These are phyloP conservation scores for Suhomyces vadensis DNA, from an alignment of 805 yeast genomes.

Conservation along the genomic window DNA sequence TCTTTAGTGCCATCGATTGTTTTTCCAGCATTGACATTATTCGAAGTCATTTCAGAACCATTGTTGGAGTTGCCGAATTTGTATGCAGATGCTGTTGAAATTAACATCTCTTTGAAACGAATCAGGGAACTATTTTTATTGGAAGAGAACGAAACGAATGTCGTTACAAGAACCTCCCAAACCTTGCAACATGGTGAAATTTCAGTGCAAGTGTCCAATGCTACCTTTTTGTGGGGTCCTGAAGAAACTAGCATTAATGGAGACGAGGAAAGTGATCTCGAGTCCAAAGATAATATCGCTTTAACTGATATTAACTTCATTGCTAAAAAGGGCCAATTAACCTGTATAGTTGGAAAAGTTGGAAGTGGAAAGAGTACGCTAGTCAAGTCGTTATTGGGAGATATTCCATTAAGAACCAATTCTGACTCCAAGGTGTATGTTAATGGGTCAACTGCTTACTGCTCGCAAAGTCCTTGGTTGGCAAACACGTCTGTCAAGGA, in stretches of 20 bases:
- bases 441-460: slow-evolving; percentile 54
- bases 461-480: slow-evolving; percentile 61
- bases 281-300: slow-evolving; percentile 23
- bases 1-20: slow-evolving; percentile 69
- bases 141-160: slow-evolving; percentile 33
- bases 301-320: slow-evolving; percentile 48
- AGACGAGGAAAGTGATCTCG: slow-evolving; percentile 16
- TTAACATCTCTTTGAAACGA: slow-evolving; percentile 57
- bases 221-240: slow-evolving; percentile 53
- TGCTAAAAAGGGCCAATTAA: slow-evolving; percentile 54
- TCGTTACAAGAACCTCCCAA: slow-evolving; percentile 20
- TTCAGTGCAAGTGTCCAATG: slow-evolving; percentile 47
- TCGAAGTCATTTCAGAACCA: slow-evolving; percentile 58
- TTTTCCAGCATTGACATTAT: slow-evolving; percentile 65
- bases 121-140: slow-evolving; percentile 46
- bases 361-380: slow-evolving; percentile 69
- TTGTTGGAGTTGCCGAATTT: slow-evolving; percentile 58
- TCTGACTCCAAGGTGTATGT: slow-evolving; percentile 15
- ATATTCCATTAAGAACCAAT: slow-evolving; percentile 39
- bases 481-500: slow-evolving; percentile 52
- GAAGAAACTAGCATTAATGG: slow-evolving; percentile 10
- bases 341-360: slow-evolving; percentile 66
- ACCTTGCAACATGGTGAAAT: slow-evolving; percentile 24
- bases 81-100: slow-evolving; percentile 56
- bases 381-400: slow-evolving; percentile 55